Percentiles rank a stretch among this genome's conserved stretches.
Evolutionary conservation across 169 alveolate genomes (phyloP).

Genomic region (Cryptosporidium ryanae): DNA sequence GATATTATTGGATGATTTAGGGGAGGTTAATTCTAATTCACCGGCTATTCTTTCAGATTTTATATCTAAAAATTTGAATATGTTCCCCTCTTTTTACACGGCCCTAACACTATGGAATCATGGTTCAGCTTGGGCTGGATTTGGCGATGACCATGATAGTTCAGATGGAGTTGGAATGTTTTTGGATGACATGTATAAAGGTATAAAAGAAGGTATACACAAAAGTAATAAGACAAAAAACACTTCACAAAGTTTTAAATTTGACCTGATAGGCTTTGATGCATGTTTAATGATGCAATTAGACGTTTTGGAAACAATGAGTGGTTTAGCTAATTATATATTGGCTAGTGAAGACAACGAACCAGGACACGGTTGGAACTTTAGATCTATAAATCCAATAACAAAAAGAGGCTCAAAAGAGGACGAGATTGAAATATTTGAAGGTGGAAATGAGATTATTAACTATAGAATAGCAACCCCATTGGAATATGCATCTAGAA

Average conservation of each 20-base stretch:
- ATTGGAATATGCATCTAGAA: conserved; percentile 78
- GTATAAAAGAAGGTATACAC: conserved; percentile 44
- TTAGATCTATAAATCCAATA: conserved; percentile 68
- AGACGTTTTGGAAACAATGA: conserved; percentile 79
- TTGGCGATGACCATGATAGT: conserved; percentile 81
- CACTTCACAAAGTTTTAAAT: conserved; percentile 63
- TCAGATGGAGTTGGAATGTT: conserved; percentile 76
- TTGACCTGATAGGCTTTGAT: conserved; percentile 80
- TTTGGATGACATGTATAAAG: conserved; percentile 72
- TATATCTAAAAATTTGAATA: conserved; percentile 68
- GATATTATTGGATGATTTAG: conserved; percentile 79
- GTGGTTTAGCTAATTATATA: conserved; percentile 77
- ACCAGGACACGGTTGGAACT: conserved; percentile 83
- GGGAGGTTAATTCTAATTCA: conserved; percentile 80
- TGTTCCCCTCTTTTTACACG: conserved; percentile 76
- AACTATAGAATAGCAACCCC: conserved; percentile 76
- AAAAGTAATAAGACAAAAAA: conserved; percentile 72
- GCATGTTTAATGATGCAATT: conserved; percentile 81
- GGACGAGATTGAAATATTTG: conserved; percentile 29
- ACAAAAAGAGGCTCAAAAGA: conserved; percentile 48
- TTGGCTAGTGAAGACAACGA: conserved; percentile 82
- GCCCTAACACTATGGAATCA: conserved; percentile 82
- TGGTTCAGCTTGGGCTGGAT: conserved; percentile 82
- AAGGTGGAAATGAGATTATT: background rate
- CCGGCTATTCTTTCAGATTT: conserved; percentile 74